Percentiles rank a stretch among this genome's conserved stretches.
Evolutionary conservation across 108 stramenopile species (phyloP).

Genomic region (Conticribra weissflogii): DNA sequence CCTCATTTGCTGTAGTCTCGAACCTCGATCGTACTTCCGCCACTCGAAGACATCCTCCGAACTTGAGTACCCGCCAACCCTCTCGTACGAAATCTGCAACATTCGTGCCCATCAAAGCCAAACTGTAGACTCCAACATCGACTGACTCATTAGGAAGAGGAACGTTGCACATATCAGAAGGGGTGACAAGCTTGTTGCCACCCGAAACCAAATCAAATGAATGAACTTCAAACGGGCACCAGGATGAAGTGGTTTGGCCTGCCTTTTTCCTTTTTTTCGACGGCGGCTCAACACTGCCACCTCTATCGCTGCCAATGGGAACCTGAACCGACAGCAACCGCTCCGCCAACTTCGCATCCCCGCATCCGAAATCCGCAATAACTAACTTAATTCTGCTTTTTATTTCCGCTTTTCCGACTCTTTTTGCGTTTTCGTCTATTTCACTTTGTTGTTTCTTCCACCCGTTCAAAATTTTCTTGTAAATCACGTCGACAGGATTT

Average conservation of each 20-base stretch:
- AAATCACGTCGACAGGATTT: constrained; percentile 97
- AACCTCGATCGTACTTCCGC: constrained; percentile 97
- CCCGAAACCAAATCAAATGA: constrained; percentile 97
- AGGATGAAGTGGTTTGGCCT: background rate
- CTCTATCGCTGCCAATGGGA: constrained; percentile 10
- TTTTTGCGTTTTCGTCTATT: constrained; percentile 8
- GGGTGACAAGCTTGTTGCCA: constrained; percentile 84
- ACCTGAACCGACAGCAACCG: constrained; percentile 49
- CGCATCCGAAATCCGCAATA: constrained; percentile 99
- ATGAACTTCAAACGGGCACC: constrained; percentile 71
- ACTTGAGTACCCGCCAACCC: constrained; percentile 87
- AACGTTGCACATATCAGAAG: constrained; percentile 96
- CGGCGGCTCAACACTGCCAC: constrained; percentile 8
- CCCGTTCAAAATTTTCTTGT: constrained; percentile 59
- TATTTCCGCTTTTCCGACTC: background rate
- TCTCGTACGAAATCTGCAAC: constrained; percentile 93
- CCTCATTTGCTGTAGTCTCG: constrained; percentile 60
- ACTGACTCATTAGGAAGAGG: constrained; percentile 85
- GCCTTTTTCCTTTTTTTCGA: constrained; percentile 11
- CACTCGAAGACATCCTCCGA: constrained; percentile 84
- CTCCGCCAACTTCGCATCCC: constrained; percentile 94
- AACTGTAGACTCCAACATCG: constrained; percentile 94
- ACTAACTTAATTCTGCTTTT: constrained; percentile 25
- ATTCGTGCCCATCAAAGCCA: constrained; percentile 98
- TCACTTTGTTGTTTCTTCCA: constrained; percentile 23